Evolutionary conservation across 176 grass and related monocot species (phyloP).

Genomic region (Olyra latifolia): DNA sequence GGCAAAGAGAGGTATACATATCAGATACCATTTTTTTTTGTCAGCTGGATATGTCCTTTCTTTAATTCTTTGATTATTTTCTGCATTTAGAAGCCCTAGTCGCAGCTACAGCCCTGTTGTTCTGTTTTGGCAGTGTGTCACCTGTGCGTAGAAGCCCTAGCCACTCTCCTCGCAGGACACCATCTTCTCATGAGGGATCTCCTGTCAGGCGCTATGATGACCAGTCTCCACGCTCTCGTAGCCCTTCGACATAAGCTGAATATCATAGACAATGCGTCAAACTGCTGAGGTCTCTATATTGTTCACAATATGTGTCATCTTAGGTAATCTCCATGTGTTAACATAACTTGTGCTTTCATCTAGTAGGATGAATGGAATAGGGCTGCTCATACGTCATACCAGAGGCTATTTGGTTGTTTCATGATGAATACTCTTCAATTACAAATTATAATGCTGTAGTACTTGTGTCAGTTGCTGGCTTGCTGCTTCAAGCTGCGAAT

Average conservation of each 20-base stretch:
- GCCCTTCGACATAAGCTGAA: conserved; percentile 45
- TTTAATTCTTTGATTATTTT: conserved; percentile 15
- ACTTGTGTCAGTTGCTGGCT: conserved; percentile 36
- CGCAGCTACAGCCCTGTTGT: conserved; percentile 52
- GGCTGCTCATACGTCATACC: not conserved
- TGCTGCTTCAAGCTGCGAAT: conserved; percentile 30
- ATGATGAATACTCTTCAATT: not conserved
- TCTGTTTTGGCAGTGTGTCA: conserved; percentile 47
- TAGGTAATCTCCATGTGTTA: not conserved
- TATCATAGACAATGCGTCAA: not conserved
- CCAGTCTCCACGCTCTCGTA: conserved; percentile 32
- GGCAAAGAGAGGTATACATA: conserved; percentile 61
- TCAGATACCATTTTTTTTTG: conserved; percentile 22
- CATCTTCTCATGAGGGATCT: conserved; percentile 48
- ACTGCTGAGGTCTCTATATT: conserved; percentile 20
- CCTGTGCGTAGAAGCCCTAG: conserved; percentile 57
- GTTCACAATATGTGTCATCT: not conserved
- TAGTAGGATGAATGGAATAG: conserved; percentile 24
- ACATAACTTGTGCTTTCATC: not conserved
- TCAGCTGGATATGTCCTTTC: not conserved
- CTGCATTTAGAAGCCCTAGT: conserved; percentile 55
- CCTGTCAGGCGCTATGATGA: conserved; percentile 29
- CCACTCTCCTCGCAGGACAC: conserved; percentile 40
- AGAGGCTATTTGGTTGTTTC: not conserved
- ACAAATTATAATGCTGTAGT: not conserved